Evolutionary conservation across 2,329 filamentous ascomycete species (phyloP), one percentile per base, ranked within the genome.

Genomic region (Penicillium crustosum): DNA sequence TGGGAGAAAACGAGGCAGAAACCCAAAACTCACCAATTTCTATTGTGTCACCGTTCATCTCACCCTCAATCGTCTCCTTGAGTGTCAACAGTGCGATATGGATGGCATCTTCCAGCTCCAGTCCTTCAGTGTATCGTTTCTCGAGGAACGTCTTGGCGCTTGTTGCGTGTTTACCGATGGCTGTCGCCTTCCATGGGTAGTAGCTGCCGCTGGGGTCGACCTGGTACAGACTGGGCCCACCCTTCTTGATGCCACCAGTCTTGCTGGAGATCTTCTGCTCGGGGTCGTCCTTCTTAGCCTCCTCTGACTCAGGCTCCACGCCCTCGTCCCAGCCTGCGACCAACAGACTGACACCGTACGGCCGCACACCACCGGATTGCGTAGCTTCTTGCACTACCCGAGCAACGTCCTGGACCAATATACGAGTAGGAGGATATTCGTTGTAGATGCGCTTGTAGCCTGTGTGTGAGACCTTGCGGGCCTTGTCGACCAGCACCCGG

Each of bases 361-460:
- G 94, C 64, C 94, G 86, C 63, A 99, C 93, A 86, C 94, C 94
- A 74, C 94, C 94, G 39, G 91, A 96, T 79, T 99, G 94, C 60
- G 94, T 99, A 61, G 94, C 94, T 80, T 99, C 94, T 80, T 99
- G 94, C 89, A 99, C 97, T 66, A 97, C 93, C 64, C 92, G 86
- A 59, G 94, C 94, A 57, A 99, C 93, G 72, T 99, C 94, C 79
- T 99, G 94, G 57, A 99, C 94, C 80, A 99, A 86, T 89, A 99
- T 99, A 77, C 94, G 88, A 57, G 94, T 99, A 6, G 94, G 94
- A n/a, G 94, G 94, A 81, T 99, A 99, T 81, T 99, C 94, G 81
- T 99, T 99, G 84, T 99, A 99, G 82, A 99, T 93, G 78, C 94
- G 91, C 86, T 99, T 99, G 87, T 99, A 99, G 77, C 88, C 89